These are phyloP conservation scores for Tilletia setariae DNA, from an alignment of 1,284 basidiomycete species.

Conservation along the genomic window DNA sequence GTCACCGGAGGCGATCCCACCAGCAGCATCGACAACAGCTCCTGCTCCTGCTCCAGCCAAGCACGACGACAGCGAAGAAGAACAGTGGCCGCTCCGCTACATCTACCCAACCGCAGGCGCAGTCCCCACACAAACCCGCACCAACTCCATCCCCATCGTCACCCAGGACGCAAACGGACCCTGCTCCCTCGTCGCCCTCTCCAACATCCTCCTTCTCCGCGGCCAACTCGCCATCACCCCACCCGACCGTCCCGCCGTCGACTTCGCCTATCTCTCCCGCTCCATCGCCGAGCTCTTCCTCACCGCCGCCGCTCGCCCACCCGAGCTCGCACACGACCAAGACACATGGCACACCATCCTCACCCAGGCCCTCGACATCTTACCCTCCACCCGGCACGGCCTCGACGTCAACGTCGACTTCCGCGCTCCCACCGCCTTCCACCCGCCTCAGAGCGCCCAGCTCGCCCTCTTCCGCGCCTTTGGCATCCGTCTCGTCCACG, in stretches of 20 bases:
- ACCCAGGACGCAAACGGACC: slow-evolving; percentile 63
- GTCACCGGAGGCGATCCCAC: no score
- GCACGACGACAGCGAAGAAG: slow-evolving; percentile 27
- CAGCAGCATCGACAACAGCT: no score
- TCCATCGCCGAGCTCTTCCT: slow-evolving; percentile 79
- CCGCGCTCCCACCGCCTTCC: slow-evolving; percentile 33
- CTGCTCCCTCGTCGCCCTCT: slow-evolving; percentile 81
- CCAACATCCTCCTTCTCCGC: slow-evolving; percentile 45
- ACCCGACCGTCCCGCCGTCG: slow-evolving; percentile 65
- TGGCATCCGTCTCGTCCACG: slow-evolving; percentile 76
- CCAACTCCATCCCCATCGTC: slow-evolving; percentile 38
- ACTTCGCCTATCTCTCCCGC: slow-evolving; percentile 76
- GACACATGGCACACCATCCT: slow-evolving; percentile 54
- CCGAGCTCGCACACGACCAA: slow-evolving; percentile 28
- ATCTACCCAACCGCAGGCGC: slow-evolving; percentile 21
- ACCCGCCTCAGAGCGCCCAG: slow-evolving; percentile 56
- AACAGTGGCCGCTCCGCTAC: slow-evolving; percentile 45
- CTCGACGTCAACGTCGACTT: slow-evolving; percentile 42
- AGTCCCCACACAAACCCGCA: slow-evolving; percentile 26
- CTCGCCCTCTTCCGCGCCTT: slow-evolving; percentile 79
- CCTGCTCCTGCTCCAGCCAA: no score
- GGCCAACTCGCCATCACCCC: slow-evolving; percentile 56
- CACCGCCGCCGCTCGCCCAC: slow-evolving; percentile 57
- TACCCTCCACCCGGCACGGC: slow-evolving; percentile 76
- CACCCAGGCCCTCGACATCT: slow-evolving; percentile 71